phyloP scores from a whole-genome alignment of 2,329 filamentous ascomycete species.

The Aspergillus eucalypticola region DNA sequence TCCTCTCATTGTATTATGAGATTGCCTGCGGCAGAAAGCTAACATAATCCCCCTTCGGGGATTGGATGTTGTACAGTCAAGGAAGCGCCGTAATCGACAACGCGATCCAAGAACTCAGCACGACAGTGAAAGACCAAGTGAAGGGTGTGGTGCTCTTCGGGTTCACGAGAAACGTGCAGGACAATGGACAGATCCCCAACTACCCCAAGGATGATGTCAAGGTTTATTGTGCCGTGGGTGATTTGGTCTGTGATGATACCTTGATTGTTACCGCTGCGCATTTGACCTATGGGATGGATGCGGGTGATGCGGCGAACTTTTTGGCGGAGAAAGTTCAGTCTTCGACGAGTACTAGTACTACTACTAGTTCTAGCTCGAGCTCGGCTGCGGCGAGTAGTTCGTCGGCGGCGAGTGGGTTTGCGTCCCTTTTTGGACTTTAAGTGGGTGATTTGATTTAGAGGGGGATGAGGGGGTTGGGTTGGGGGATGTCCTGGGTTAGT shows the following conservation, averaged over 20 bases:
- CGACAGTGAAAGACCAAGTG: slow-evolving; percentile 30
- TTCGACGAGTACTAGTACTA: not conserved
- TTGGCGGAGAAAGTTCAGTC: slow-evolving; percentile 12
- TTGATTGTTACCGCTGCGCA: slow-evolving; percentile 19
- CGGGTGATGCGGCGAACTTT: slow-evolving; percentile 15
- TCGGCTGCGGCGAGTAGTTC: not conserved
- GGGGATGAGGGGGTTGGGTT: not conserved
- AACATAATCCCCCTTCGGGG: slow-evolving; percentile 3
- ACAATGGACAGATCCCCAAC: slow-evolving; percentile 18
- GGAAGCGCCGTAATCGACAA: slow-evolving; percentile 49
- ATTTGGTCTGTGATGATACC: slow-evolving; percentile 21
- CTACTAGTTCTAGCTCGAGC: not conserved
- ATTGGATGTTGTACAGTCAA: slow-evolving; percentile 25
- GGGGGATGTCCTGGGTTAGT: too few relatives aligned
- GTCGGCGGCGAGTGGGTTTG: too few relatives aligned
- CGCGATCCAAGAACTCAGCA: slow-evolving; percentile 38
- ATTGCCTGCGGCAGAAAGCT: not conserved
- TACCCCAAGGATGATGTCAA: slow-evolving; percentile 22
- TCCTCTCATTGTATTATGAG: too few relatives aligned
- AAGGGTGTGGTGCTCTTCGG: slow-evolving; percentile 48
- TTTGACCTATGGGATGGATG: slow-evolving; percentile 20
- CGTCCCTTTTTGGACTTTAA: not conserved
- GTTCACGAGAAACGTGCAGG: slow-evolving; percentile 23
- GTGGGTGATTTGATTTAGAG: not conserved
- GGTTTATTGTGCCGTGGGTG: slow-evolving; percentile 21